Evolutionary conservation across 768 basidiomycete genomes (phyloP).

Genomic region (Amanita rimosa): DNA sequence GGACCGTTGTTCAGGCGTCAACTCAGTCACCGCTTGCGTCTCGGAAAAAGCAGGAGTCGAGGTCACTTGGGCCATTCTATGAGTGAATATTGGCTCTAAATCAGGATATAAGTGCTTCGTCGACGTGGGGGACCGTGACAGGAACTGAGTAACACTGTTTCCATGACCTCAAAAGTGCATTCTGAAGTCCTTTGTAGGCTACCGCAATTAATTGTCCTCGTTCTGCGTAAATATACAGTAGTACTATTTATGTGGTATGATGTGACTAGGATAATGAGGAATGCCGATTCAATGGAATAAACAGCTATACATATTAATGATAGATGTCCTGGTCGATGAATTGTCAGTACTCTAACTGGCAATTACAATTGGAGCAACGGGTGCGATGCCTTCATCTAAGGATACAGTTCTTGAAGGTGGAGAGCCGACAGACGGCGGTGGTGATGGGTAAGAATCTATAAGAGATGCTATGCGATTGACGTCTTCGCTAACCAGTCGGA

Average conservation of each 20-base stretch:
- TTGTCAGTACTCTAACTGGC: background rate
- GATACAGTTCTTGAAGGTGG: conserved; percentile 19
- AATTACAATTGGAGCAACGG: background rate
- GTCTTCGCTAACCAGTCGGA: conserved; percentile 11
- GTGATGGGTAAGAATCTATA: conserved; percentile 37
- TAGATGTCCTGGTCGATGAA: background rate
- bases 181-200: too few species aligned
- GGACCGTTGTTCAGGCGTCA: too few species aligned
- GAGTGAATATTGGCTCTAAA: too few species aligned
- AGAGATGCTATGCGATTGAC: conserved; percentile 16
- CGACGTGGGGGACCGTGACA: too few species aligned
- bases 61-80: background rate
- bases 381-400: background rate
- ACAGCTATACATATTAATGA: conserved; percentile 1
- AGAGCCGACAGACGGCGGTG: conserved; percentile 28
- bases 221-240: background rate
- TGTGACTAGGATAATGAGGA: background rate
- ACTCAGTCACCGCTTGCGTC: background rate
- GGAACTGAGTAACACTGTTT: too few species aligned
- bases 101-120: too few species aligned
- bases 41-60: background rate
- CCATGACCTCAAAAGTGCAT: too few species aligned
- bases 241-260: background rate
- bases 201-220: background rate
- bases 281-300: background rate